These are phyloP conservation scores for Olyra latifolia DNA, from an alignment of 176 grass and related monocot genomes.

Conservation along the genomic window DNA sequence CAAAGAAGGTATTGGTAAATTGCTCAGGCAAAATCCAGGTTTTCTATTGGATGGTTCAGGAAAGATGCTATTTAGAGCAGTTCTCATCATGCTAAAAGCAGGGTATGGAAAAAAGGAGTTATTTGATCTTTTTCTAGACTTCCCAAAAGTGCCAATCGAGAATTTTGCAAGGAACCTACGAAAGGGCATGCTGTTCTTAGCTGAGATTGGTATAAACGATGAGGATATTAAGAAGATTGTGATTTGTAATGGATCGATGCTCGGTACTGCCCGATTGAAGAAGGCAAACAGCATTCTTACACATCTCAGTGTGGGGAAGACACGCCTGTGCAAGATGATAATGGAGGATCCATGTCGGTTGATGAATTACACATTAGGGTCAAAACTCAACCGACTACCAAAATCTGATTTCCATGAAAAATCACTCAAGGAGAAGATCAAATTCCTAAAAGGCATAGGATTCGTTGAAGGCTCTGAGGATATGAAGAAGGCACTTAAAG, in stretches of 20 bases:
- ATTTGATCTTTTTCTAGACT: conserved; percentile 50
- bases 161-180: conserved; percentile 47
- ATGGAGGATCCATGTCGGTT: conserved; percentile 51
- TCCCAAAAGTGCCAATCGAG: conserved; percentile 42
- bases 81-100: conserved; percentile 50
- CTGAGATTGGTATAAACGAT: conserved; percentile 26
- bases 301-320: conserved; percentile 41
- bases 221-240: conserved; percentile 55
- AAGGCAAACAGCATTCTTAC: conserved; percentile 49
- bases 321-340: conserved; percentile 51
- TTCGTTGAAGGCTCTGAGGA: conserved; percentile 51
- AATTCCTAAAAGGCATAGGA: conserved; percentile 55
- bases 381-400: conserved; percentile 42
- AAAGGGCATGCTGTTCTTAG: conserved; percentile 40
- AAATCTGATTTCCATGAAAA: conserved; percentile 21
- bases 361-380: conserved; percentile 51
- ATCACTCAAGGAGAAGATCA: conserved; percentile 42
- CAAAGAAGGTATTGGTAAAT: conserved; percentile 39
- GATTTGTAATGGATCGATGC: conserved; percentile 36
- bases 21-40: conserved; percentile 57
- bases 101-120: conserved; percentile 49
- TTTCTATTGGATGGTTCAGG: conserved; percentile 69
- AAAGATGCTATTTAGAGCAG: conserved; percentile 38
- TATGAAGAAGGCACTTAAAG: conserved; percentile 54
- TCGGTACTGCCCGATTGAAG: conserved; percentile 52